phyloP scores from a whole-genome alignment of 164 flowering plant genomes.

The Tetracentron sinense region DNA sequence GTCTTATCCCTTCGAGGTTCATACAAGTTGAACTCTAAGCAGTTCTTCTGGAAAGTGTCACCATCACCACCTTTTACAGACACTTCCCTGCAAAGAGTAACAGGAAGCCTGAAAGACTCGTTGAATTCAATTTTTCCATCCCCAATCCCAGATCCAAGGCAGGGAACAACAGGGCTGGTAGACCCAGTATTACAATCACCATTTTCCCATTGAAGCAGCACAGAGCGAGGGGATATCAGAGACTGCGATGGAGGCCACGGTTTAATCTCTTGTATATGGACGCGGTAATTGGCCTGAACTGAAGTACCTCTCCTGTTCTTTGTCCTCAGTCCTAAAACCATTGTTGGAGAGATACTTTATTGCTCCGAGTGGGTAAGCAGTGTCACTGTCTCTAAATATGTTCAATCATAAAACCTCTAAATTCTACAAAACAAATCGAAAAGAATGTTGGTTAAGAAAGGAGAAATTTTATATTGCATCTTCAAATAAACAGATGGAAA shows the following conservation, averaged over 20 bases:
- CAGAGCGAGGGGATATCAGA: constrained; percentile 47
- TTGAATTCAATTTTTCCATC: constrained; percentile 59
- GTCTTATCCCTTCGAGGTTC: constrained; percentile 66
- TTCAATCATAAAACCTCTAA: constrained; percentile 4
- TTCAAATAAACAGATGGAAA: neutral
- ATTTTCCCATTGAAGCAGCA: constrained; percentile 83
- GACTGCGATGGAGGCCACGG: constrained; percentile 87
- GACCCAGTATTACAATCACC: constrained; percentile 60
- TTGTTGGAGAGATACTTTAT: constrained; percentile 31
- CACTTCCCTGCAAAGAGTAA: constrained; percentile 39
- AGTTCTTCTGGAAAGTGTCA: constrained; percentile 57
- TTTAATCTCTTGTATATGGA: constrained; percentile 64
- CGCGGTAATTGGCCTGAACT: constrained; percentile 53
- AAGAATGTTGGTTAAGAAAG: neutral
- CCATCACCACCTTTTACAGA: constrained; percentile 38
- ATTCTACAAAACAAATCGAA: constrained; percentile 1
- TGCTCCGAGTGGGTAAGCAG: no score
- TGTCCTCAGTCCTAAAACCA: constrained; percentile 82
- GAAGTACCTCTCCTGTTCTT: constrained; percentile 49
- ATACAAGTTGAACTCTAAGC: constrained; percentile 62
- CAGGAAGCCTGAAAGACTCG: constrained; percentile 60
- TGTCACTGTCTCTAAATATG: neutral
- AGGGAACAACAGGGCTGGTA: constrained; percentile 22
- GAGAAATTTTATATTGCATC: neutral
- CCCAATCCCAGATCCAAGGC: constrained; percentile 38